These are phyloP conservation scores for Sporodiniella umbellata DNA, from an alignment of 371 early-diverging fungal species.

Conservation along the genomic window DNA sequence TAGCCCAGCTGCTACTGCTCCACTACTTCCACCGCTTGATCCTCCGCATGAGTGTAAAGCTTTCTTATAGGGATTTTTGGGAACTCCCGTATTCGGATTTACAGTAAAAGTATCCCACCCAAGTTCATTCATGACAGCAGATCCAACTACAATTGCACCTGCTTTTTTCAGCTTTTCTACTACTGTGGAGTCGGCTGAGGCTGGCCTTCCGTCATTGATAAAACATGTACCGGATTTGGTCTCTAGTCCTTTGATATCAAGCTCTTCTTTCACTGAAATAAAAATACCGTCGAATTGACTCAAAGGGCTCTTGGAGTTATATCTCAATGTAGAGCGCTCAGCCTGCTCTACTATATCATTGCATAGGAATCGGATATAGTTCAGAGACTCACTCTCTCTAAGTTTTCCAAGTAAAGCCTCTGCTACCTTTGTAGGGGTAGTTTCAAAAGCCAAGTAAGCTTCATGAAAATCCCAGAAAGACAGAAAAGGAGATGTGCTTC, in stretches of 20 bases:
- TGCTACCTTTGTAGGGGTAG: constrained; percentile 33
- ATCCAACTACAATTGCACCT: constrained; percentile 63
- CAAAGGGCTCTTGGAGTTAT: constrained; percentile 42
- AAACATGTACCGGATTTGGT: constrained; percentile 59
- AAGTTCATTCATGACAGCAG: constrained; percentile 63
- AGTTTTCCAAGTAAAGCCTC: constrained; percentile 14
- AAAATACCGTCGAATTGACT: constrained; percentile 60
- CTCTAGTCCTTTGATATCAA: constrained; percentile 51
- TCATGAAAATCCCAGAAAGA: constrained; percentile 38
- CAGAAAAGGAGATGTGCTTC: constrained; percentile 24
- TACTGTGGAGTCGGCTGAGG: constrained; percentile 46
- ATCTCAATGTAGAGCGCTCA: constrained; percentile 51
- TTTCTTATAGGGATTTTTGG: constrained; percentile 65
- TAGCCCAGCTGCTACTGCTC: constrained; percentile 59
- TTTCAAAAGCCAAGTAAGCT: constrained; percentile 20
- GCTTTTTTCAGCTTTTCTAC: constrained; percentile 46
- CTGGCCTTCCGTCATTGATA: constrained; percentile 45
- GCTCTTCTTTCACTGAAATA: constrained; percentile 20
- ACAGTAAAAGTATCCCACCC: constrained; percentile 56
- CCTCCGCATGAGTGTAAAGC: constrained; percentile 63
- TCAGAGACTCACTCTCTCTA: constrained; percentile 11
- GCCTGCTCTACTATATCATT: constrained; percentile 56
- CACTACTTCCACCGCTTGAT: constrained; percentile 66
- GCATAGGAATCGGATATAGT: constrained; percentile 40
- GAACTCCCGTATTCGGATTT: constrained; percentile 58